phyloP scores from a whole-genome alignment of 495 filamentous ascomycete species.

The Neurospora sp. region DNA sequence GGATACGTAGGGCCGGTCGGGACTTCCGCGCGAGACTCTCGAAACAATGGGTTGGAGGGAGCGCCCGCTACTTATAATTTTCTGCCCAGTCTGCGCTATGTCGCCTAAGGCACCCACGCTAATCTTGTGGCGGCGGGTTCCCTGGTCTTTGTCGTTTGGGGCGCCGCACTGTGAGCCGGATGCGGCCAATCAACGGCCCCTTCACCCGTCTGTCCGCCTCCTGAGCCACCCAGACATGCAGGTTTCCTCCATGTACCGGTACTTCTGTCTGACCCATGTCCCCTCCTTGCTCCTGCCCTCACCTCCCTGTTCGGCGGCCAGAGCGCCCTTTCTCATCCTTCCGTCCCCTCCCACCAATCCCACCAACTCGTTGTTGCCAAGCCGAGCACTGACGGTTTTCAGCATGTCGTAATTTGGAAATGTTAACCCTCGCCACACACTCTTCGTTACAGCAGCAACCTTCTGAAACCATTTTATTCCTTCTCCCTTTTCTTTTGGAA shows the following conservation, averaged over 20 bases:
- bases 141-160: slow-evolving; percentile 18
- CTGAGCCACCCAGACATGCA: slow-evolving; percentile 14
- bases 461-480: neutral
- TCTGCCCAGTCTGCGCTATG: slow-evolving; percentile 9
- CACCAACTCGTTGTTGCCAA: neutral
- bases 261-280: slow-evolving; percentile 9
- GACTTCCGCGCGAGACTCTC: slow-evolving; percentile 36
- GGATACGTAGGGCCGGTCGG: slow-evolving; percentile 38
- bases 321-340: neutral
- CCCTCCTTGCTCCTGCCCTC: neutral
- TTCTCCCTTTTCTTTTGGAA: neutral
- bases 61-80: slow-evolving; percentile 40
- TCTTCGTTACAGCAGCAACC: neutral
- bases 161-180: slow-evolving; percentile 5
- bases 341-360: neutral
- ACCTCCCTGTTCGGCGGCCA: neutral
- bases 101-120: slow-evolving; percentile 26
- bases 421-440: neutral
- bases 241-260: slow-evolving; percentile 18
- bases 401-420: neutral
- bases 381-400: neutral
- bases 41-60: slow-evolving; percentile 36
- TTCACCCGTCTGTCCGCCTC: slow-evolving; percentile 7
- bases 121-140: slow-evolving; percentile 22
- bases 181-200: slow-evolving; percentile 17